Percentiles rank a stretch among this genome's conserved stretches.
Conservation (phyloP, 2,329 filamentous ascomycete species). For the Alternaria triticimaculans region DNA sequence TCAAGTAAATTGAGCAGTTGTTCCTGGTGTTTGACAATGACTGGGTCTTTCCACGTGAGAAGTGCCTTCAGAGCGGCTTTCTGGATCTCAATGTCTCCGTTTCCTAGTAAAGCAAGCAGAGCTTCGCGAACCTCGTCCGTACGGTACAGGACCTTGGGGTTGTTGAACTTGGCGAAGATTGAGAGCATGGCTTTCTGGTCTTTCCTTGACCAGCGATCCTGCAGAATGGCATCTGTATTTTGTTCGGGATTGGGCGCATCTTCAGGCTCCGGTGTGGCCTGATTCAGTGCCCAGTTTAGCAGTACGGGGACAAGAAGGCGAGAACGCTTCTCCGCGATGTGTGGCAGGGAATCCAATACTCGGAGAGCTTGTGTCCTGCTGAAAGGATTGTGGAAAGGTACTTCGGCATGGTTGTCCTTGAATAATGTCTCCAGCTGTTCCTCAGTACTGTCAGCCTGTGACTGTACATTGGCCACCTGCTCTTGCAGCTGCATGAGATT, state of each 20-base stretch:
- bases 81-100: conserved; percentile 90
- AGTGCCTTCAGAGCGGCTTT: conserved; percentile 83
- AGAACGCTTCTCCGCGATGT: conserved; percentile 83
- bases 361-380: conserved; percentile 80
- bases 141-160: conserved; percentile 83
- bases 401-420: conserved; percentile 65
- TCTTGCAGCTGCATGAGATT: conserved; percentile 66
- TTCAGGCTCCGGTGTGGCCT: conserved; percentile 13
- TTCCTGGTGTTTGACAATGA: conserved; percentile 79
- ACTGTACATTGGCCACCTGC: conserved; percentile 21
- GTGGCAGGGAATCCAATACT: conserved; percentile 75
- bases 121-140: conserved; percentile 77
- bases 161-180: conserved; percentile 83
- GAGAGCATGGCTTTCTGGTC: conserved; percentile 85
- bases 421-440: conserved; percentile 69
- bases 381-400: conserved; percentile 59
- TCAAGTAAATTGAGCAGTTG: conserved; percentile 87
- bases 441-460: conserved; percentile 23
- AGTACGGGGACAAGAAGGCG: conserved; percentile 85
- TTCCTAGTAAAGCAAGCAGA: conserved; percentile 76
- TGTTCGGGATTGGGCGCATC: neutral
- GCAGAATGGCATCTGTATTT: conserved; percentile 21
- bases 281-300: conserved; percentile 70
- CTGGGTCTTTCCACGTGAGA: conserved; percentile 84
- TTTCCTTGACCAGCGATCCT: conserved; percentile 68